A percentile compares a stretch with the other conserved stretches of the same genome.
These are phyloP conservation scores for Moesziomyces sp. DNA, from an alignment of 1,284 basidiomycete species.

Conservation along the genomic window DNA sequence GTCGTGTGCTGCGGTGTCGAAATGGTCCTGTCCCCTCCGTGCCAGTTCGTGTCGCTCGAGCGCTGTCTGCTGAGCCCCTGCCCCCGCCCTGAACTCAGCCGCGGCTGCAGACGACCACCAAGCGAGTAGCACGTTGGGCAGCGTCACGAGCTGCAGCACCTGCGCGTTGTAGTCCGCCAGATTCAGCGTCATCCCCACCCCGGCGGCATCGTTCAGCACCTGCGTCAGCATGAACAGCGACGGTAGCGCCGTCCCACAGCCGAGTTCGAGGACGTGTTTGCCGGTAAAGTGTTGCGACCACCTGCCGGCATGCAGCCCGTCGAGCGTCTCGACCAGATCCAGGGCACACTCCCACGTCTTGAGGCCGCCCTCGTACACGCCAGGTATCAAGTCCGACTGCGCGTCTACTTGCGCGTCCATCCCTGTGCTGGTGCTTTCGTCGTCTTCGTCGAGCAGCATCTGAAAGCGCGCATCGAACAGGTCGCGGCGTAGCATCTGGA, in stretches of 20 bases:
- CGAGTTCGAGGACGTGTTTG: conserved; percentile 72
- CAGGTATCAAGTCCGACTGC: conserved; percentile 88
- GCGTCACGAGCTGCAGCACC: conserved; percentile 78
- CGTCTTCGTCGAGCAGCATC: conserved; percentile 74
- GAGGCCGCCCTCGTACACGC: conserved; percentile 92
- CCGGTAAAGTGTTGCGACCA: conserved; percentile 4
- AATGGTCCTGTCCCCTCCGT: conserved; percentile 40
- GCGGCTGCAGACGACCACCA: conserved; percentile 68
- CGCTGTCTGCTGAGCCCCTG: conserved; percentile 8
- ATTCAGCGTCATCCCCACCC: conserved; percentile 75
- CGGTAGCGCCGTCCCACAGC: conserved; percentile 91
- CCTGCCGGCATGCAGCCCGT: conserved; percentile 17
- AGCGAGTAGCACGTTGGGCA: conserved; percentile 84
- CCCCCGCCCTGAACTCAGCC: conserved; percentile 12
- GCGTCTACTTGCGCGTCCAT: conserved; percentile 31
- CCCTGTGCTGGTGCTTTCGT: neutral
- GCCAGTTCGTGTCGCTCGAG: conserved; percentile 28
- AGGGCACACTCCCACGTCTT: conserved; percentile 98
- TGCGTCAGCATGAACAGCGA: conserved; percentile 78
- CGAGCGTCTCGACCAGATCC: conserved; percentile 74
- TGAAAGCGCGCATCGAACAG: conserved; percentile 95
- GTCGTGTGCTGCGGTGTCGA: conserved; percentile 7
- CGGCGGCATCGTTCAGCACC: conserved; percentile 71
- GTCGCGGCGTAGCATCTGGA: conserved; percentile 79
- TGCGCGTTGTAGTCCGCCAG: conserved; percentile 90